These are phyloP conservation scores for Pseudogymnoascus sp. DNA, from an alignment of 2,329 filamentous ascomycete species.

Conservation along the genomic window DNA sequence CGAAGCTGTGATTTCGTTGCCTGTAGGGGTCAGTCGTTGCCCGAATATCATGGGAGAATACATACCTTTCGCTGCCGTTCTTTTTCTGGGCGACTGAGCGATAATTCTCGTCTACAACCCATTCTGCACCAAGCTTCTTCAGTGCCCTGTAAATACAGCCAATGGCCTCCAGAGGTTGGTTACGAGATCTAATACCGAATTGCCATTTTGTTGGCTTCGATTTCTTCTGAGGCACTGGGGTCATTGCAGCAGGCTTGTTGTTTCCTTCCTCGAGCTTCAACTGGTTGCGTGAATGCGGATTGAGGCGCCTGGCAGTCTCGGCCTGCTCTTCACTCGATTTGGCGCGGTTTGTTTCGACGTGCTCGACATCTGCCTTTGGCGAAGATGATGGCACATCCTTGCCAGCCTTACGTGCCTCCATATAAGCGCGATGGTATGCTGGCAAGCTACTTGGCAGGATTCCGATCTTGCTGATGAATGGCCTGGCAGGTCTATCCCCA, in stretches of 20 bases:
- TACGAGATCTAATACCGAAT: slow-evolving; percentile 91
- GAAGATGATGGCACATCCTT: slow-evolving; percentile 41
- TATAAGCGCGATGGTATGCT: slow-evolving; percentile 82
- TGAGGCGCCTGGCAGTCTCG: slow-evolving; percentile 70
- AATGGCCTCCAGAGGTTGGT: slow-evolving; percentile 88
- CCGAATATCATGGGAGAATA: slow-evolving; percentile 13
- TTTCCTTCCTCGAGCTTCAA: slow-evolving; percentile 57
- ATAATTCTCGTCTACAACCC: slow-evolving; percentile 61
- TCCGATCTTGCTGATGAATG: slow-evolving; percentile 67
- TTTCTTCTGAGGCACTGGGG: slow-evolving; percentile 60
- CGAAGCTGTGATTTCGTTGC: slow-evolving; percentile 33
- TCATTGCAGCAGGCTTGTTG: slow-evolving; percentile 53
- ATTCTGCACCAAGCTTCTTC: slow-evolving; percentile 77
- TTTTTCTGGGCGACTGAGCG: slow-evolving; percentile 12
- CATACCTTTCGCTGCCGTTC: slow-evolving; percentile 34
- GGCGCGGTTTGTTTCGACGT: slow-evolving; percentile 26
- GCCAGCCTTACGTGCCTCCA: slow-evolving; percentile 60
- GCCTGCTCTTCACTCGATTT: slow-evolving; percentile 68
- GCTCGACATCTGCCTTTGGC: slow-evolving; percentile 37
- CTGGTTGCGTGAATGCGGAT: slow-evolving; percentile 71
- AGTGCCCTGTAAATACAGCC: slow-evolving; percentile 92
- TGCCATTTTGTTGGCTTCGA: slow-evolving; percentile 86
- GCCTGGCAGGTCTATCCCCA: slow-evolving; percentile 23
- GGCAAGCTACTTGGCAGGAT: slow-evolving; percentile 88
- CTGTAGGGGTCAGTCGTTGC: background rate